Base-by-base conservation (phyloP, 331 rosid genomes). In the Dryas integrifolia region DNA sequence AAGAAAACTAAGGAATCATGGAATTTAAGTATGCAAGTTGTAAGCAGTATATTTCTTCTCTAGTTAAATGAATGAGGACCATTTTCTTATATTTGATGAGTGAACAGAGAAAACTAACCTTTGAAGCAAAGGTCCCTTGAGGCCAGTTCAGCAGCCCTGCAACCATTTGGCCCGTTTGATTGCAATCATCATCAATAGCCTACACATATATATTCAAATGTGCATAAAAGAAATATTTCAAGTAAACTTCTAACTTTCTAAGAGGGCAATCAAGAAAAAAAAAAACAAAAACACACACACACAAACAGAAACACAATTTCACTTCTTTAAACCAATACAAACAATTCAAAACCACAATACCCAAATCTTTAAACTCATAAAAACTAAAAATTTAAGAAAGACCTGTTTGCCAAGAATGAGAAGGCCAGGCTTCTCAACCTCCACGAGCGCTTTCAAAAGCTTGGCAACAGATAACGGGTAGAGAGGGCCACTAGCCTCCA, bases 151-250 rank as follows among this genome's bases (percentile, higher is more conserved):
- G 86, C 46, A 91, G 92, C 70, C 97, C 98, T 46, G 96, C 97
- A 4, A 87, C 64, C 96, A 94, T 94, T 84, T 94, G 96, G 70
- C 98, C 98, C 6, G 96, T 91, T 80, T 94, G 97, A 83, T 94
- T 91, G 89, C 98, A 94, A 81, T 89, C 98, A 79, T 94, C 98
- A 74, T 94, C 97, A 67, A 91, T 94, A 65, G 98, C 98, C 97
- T 91, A 62, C 30, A 62, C 67, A 62, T 30, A 44, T 9, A 8
- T 11, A 40, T 35, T 60, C 65, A 38, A 38, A 50, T 9, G 4
- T 18, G 7, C 3, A 41, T 9, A 8, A 62, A 62, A 40, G 67
- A 62, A 30, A 30, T 30, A 30, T 30, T 30, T 30, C 2, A 30
- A 30, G 35, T 30, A 30, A 30, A 30, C 35, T 30, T 30, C 35